A percentile compares a stretch with the other conserved stretches of the same genome.
Conservation (phyloP, 2,329 filamentous ascomycete species). For the Arachnomyces sp. region DNA sequence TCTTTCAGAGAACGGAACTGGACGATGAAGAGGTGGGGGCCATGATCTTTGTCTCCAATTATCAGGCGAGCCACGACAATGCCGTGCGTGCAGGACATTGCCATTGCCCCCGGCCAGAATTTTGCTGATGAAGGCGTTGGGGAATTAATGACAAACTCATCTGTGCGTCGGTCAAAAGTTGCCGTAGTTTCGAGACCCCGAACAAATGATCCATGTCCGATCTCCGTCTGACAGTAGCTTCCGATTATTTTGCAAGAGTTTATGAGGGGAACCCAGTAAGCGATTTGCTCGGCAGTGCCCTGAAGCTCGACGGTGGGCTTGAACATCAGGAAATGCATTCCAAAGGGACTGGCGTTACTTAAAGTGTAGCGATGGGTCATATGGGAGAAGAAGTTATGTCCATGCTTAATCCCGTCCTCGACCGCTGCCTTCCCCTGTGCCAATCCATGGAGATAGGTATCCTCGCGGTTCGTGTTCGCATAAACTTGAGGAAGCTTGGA, state of each 20-base stretch:
- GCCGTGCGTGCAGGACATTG: constrained; percentile 20
- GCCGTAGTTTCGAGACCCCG: constrained; percentile 26
- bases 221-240: constrained; percentile 23
- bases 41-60: constrained; percentile 18
- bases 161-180: constrained; percentile 19
- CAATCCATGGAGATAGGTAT: constrained; percentile 18
- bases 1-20: constrained; percentile 22
- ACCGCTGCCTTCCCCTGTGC: constrained; percentile 16
- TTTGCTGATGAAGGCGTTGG: constrained; percentile 22
- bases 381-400: constrained; percentile 18
- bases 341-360: constrained; percentile 12
- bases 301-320: constrained; percentile 12
- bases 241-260: constrained; percentile 9
- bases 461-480: constrained; percentile 17
- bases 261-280: constrained; percentile 10
- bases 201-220: constrained; percentile 26
- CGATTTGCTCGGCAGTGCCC: constrained; percentile 7
- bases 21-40: constrained; percentile 23
- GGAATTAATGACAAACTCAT: constrained; percentile 25
- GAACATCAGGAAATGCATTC: constrained; percentile 13
- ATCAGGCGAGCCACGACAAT: constrained; percentile 25
- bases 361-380: constrained; percentile 11
- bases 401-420: constrained; percentile 16
- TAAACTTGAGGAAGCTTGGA: constrained; percentile 19
- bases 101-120: constrained; percentile 25